phyloP scores from a whole-genome alignment of 1,139 yeast genomes.

The Pichia sp. region DNA sequence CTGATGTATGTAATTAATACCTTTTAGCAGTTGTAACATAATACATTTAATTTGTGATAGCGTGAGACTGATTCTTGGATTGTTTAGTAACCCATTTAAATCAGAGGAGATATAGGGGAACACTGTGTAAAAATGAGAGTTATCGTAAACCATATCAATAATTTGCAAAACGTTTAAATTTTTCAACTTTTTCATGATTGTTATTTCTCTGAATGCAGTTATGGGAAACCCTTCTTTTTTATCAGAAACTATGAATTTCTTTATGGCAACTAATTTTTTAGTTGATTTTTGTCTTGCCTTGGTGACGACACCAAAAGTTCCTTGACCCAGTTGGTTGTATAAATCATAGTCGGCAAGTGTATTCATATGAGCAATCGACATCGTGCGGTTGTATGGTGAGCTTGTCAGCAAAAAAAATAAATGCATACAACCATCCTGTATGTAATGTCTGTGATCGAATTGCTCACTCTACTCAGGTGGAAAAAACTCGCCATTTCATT shows the following conservation, averaged over 20 bases:
- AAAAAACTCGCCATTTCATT: neutral
- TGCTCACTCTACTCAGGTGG: too few species aligned
- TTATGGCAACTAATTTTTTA: constrained; percentile 68
- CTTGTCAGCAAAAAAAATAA: too few species aligned
- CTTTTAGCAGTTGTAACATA: constrained; percentile 69
- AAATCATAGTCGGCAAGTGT: constrained; percentile 8
- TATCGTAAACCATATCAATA: constrained; percentile 75
- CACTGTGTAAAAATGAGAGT: constrained; percentile 70
- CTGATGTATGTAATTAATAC: constrained; percentile 77
- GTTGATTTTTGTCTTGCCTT: constrained; percentile 53
- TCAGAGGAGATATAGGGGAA: constrained; percentile 93
- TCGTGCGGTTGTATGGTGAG: too few species aligned
- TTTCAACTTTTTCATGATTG: constrained; percentile 64
- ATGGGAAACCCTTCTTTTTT: constrained; percentile 92
- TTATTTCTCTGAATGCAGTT: constrained; percentile 90
- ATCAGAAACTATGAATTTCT: constrained; percentile 74
- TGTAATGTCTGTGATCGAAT: too few species aligned
- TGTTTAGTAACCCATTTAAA: constrained; percentile 84
- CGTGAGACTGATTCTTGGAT: constrained; percentile 59
- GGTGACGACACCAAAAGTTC: constrained; percentile 63
- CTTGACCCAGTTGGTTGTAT: constrained; percentile 59
- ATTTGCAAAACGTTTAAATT: constrained; percentile 72
- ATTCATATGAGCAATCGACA: constrained; percentile 2
- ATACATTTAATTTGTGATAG: constrained; percentile 77
- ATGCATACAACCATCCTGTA: too few species aligned